Conservation (phyloP, 192 early-diverging fungal genomes). For the Glomus cerebriforme region DNA sequence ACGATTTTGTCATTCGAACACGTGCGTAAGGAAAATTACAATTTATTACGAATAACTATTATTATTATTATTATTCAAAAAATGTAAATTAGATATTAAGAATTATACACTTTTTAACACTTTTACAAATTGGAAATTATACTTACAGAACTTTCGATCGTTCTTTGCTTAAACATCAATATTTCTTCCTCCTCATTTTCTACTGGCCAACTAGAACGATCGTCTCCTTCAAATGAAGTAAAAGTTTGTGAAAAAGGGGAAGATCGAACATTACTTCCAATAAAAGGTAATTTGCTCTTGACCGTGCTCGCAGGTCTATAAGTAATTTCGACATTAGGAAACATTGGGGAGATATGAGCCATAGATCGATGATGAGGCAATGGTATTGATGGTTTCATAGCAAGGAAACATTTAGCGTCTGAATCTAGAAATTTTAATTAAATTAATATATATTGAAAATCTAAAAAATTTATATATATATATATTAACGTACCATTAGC, state of each 20-base stretch:
- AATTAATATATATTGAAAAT: background rate
- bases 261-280: slow-evolving; percentile 36
- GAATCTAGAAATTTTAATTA: slow-evolving; percentile 32
- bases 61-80: background rate
- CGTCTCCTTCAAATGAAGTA: slow-evolving; percentile 44
- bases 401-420: slow-evolving; percentile 35
- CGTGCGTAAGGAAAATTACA: slow-evolving; percentile 45
- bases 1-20: slow-evolving; percentile 37
- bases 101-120: background rate
- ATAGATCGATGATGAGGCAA: slow-evolving; percentile 26
- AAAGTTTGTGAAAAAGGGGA: slow-evolving; percentile 47
- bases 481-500: slow-evolving; percentile 26
- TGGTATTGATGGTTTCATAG: slow-evolving; percentile 30
- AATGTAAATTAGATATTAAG: background rate
- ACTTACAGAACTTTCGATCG: slow-evolving; percentile 62
- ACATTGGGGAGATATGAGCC: slow-evolving; percentile 17
- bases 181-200: slow-evolving; percentile 62
- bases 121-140: no score
- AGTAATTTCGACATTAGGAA: slow-evolving; percentile 50
- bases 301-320: slow-evolving; percentile 34
- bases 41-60: slow-evolving; percentile 43
- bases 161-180: slow-evolving; percentile 55
- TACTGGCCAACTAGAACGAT: slow-evolving; percentile 48
- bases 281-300: slow-evolving; percentile 28
- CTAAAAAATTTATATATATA: background rate